Conservation (phyloP, 768 basidiomycete genomes). For the Rubroboletus satanas region DNA sequence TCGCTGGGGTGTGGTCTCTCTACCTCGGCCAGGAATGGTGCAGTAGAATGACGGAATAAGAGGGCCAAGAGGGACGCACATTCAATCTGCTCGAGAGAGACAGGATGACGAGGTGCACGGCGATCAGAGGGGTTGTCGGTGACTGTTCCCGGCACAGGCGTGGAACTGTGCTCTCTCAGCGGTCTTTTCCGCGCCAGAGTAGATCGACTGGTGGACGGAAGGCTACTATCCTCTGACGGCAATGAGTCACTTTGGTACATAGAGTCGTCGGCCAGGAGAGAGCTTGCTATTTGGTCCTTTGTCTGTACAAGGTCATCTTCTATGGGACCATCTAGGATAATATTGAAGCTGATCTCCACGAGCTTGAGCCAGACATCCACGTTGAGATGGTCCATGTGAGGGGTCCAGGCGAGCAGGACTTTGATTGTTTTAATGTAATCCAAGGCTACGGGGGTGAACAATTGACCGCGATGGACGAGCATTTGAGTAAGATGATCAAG, state of each 20-base stretch:
- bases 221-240: slow-evolving; percentile 29
- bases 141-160: slow-evolving; percentile 16
- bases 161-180: slow-evolving; percentile 20
- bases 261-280: slow-evolving; percentile 17
- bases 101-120: slow-evolving; percentile 29
- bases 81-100: slow-evolving; percentile 62
- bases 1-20: slow-evolving; percentile 21
- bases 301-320: slow-evolving; percentile 29
- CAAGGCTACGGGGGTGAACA: slow-evolving; percentile 64
- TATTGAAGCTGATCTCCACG: slow-evolving; percentile 72
- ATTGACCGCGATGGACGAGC: slow-evolving; percentile 48
- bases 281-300: slow-evolving; percentile 22
- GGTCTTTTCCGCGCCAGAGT: slow-evolving; percentile 24
- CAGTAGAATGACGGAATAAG: slow-evolving; percentile 53
- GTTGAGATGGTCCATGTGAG: slow-evolving; percentile 78
- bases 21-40: slow-evolving; percentile 51
- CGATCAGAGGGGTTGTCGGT: slow-evolving; percentile 22
- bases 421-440: slow-evolving; percentile 81
- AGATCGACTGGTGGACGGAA: slow-evolving; percentile 26
- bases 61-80: slow-evolving; percentile 61
- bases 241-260: slow-evolving; percentile 35
- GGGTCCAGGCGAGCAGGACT: slow-evolving; percentile 55
- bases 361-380: slow-evolving; percentile 62
- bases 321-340: slow-evolving; percentile 60
- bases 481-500: slow-evolving; percentile 62